Evolutionary conservation across 164 flowering plant genomes (phyloP).

Genomic region (Nymphaea thermarum): DNA sequence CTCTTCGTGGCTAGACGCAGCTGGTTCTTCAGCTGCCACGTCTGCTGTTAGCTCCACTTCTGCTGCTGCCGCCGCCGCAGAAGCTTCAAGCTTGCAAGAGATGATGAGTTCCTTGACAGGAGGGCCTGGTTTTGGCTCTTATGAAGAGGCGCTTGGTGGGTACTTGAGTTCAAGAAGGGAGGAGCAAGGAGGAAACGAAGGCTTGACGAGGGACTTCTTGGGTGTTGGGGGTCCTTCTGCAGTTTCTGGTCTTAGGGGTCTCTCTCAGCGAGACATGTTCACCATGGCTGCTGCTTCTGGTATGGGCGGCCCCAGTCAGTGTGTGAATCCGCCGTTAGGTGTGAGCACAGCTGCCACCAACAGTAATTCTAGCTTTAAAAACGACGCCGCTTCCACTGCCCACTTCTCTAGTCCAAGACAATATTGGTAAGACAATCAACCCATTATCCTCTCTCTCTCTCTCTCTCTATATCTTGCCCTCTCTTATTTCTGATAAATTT

Average conservation of each 20-base stretch:
- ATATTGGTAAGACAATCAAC: conserved; percentile 38
- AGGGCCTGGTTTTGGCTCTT: conserved; percentile 17
- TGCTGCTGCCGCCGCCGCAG: conserved; percentile 8
- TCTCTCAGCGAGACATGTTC: conserved; percentile 53
- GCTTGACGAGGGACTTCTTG: conserved; percentile 79
- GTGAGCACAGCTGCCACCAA: conserved; percentile 23
- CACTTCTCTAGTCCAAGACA: conserved; percentile 18
- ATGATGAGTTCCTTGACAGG: conserved; percentile 28
- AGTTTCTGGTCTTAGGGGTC: conserved; percentile 29
- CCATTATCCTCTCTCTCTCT: too few species aligned
- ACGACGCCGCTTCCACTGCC: neutral
- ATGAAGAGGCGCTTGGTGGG: conserved; percentile 35
- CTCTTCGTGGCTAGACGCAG: conserved; percentile 39
- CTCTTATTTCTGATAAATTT: too few species aligned
- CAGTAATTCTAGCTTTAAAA: neutral
- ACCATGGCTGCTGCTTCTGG: conserved; percentile 6
- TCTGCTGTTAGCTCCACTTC: conserved; percentile 16
- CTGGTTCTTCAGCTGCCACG: conserved; percentile 14
- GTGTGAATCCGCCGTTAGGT: conserved; percentile 24
- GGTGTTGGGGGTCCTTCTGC: conserved; percentile 34
- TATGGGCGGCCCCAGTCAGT: conserved; percentile 36
- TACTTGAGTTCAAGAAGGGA: conserved; percentile 16
- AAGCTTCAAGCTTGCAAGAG: conserved; percentile 28
- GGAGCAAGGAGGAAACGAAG: conserved; percentile 25
- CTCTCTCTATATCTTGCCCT: too few species aligned